phyloP scores from a whole-genome alignment of 441 rosid genomes.

The Corymbia citriodora region DNA sequence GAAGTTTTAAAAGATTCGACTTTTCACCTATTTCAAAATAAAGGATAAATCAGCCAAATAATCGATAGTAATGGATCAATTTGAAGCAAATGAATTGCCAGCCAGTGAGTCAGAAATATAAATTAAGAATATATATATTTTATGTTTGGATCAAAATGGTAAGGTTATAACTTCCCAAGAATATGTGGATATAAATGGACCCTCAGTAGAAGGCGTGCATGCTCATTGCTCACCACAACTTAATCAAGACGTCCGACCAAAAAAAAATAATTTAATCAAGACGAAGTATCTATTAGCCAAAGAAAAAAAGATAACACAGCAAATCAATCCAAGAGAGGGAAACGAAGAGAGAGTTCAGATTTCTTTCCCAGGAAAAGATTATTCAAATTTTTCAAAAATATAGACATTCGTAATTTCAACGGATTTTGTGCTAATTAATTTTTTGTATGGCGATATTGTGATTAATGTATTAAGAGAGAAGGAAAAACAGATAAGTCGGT shows the following conservation, averaged over 20 bases:
- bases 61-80: neutral
- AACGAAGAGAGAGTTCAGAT: neutral
- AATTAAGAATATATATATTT: neutral
- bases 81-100: too few species aligned
- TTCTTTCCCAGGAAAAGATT: too few species aligned
- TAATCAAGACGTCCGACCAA: neutral
- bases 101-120: neutral
- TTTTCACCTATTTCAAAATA: neutral
- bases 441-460: too few species aligned
- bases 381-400: too few species aligned
- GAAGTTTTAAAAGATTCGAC: neutral
- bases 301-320: neutral
- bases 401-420: too few species aligned
- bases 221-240: neutral
- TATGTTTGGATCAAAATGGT: rapidly evolving
- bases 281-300: rapidly evolving
- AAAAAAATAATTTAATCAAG: neutral
- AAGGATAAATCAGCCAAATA: neutral
- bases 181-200: neutral
- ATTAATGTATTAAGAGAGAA: too few species aligned
- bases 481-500: too few species aligned
- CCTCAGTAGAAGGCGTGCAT: neutral
- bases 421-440: too few species aligned
- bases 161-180: neutral
- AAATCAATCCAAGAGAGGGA: neutral